A percentile compares a stretch with the other conserved stretches of the same genome.
Evolutionary conservation across 1,284 basidiomycete genomes (phyloP).

Genomic region (Trichosporon sp.): DNA sequence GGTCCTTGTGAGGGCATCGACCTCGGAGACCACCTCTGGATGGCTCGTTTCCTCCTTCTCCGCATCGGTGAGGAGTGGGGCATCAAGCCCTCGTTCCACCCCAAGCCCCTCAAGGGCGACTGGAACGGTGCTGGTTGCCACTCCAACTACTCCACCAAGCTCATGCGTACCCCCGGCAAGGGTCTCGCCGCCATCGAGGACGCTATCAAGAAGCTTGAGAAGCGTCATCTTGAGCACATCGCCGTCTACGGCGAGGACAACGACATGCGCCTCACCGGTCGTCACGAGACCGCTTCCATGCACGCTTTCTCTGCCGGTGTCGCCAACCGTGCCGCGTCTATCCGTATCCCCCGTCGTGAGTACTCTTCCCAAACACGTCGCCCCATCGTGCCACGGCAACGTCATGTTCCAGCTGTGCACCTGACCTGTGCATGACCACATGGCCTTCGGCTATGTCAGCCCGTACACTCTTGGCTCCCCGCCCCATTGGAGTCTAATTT

Average conservation of each 20-base stretch:
- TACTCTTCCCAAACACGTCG: neutral
- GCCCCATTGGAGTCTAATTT: neutral
- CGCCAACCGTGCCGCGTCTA: slow-evolving; percentile 93
- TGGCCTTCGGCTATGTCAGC: neutral
- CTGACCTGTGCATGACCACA: neutral
- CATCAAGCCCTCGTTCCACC: slow-evolving; percentile 92
- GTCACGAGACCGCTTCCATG: slow-evolving; percentile 95
- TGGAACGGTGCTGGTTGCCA: slow-evolving; percentile 99
- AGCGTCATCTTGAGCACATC: slow-evolving; percentile 84
- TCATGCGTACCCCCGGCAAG: slow-evolving; percentile 79
- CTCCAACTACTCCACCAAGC: slow-evolving; percentile 88
- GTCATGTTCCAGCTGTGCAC: neutral
- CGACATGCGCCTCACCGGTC: slow-evolving; percentile 83
- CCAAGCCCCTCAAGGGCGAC: slow-evolving; percentile 93
- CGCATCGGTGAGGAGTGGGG: slow-evolving; percentile 98
- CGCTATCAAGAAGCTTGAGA: slow-evolving; percentile 81
- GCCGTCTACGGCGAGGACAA: slow-evolving; percentile 97
- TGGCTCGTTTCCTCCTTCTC: slow-evolving; percentile 87
- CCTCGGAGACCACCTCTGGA: slow-evolving; percentile 98
- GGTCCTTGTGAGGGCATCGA: slow-evolving; percentile 95
- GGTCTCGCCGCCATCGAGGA: slow-evolving; percentile 92
- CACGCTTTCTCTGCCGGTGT: slow-evolving; percentile 88
- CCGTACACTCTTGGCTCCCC: neutral
- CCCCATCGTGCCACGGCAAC: neutral
- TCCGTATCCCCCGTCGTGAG: slow-evolving; percentile 29